Conservation (phyloP, 2,329 filamentous ascomycete genomes). For the Didymosphaeria variabile region DNA sequence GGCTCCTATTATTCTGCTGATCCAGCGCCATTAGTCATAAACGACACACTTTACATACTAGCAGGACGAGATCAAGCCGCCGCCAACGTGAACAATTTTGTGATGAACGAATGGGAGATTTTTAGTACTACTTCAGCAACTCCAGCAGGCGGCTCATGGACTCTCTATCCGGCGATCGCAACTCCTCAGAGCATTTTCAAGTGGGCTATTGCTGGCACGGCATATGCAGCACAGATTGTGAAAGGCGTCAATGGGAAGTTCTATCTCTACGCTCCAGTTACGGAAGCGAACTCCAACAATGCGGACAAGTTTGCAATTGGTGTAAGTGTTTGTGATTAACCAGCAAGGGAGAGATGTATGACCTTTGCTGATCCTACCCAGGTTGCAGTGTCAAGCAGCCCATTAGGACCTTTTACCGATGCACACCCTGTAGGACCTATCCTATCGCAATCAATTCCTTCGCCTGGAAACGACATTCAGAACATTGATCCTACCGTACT, state of each 20-base stretch:
- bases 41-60: conserved; percentile 50
- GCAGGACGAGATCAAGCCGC: conserved; percentile 48
- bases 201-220: conserved; percentile 47
- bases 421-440: conserved; percentile 49
- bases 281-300: conserved; percentile 34
- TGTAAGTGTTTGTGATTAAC: conserved; percentile 9
- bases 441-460: conserved; percentile 47
- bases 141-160: conserved; percentile 47
- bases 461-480: conserved; percentile 47
- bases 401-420: conserved; percentile 49
- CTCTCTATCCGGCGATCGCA: conserved; percentile 42
- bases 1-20: conserved; percentile 52
- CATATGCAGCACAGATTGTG: conserved; percentile 51
- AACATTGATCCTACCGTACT: conserved; percentile 54
- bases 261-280: conserved; percentile 52
- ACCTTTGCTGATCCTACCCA: neutral
- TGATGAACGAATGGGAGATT: conserved; percentile 52
- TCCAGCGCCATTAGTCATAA: conserved; percentile 51
- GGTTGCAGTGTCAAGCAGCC: conserved; percentile 46
- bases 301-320: conserved; percentile 52
- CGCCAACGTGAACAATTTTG: conserved; percentile 40
- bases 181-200: conserved; percentile 45
- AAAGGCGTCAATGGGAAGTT: conserved; percentile 46
- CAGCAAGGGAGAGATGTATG: neutral
- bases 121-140: conserved; percentile 34